Conservation (phyloP, 192 early-diverging fungal species). For the Piromyces finnis region DNA sequence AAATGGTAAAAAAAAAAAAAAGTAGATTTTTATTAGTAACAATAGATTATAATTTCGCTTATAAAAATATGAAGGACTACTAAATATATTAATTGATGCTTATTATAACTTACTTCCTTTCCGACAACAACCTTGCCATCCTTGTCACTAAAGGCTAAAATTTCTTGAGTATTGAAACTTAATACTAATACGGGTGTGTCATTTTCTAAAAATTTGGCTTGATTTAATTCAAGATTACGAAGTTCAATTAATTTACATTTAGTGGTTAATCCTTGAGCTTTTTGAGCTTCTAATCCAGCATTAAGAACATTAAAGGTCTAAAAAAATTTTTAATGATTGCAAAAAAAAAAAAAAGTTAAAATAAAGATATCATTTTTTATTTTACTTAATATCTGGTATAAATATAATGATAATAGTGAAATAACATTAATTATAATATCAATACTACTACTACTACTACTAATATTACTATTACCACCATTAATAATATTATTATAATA, state of each 20-base stretch:
- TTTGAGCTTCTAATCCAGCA: conserved; percentile 64
- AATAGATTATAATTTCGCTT: too few species aligned
- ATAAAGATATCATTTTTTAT: not conserved
- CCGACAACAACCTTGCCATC: conserved; percentile 78
- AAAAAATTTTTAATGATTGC: too few species aligned
- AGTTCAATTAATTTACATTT: conserved; percentile 91
- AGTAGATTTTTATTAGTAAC: too few species aligned
- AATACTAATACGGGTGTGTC: conserved; percentile 63
- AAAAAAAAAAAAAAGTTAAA: too few species aligned
- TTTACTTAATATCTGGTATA: too few species aligned
- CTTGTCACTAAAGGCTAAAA: conserved; percentile 77
- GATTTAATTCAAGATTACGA: conserved; percentile 71
- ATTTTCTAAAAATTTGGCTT: conserved; percentile 82
- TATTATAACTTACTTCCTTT: conserved; percentile 30
- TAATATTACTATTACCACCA: too few species aligned
- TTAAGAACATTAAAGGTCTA: conserved; percentile 65
- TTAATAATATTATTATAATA: too few species aligned
- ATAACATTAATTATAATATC: too few species aligned
- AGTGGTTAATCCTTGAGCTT: conserved; percentile 69
- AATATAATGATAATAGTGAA: too few species aligned
- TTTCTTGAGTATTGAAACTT: conserved; percentile 83
- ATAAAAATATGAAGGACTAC: too few species aligned
- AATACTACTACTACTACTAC: too few species aligned
- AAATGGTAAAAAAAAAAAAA: not conserved
- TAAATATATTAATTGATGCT: too few species aligned